A percentile compares a stretch with the other conserved stretches of the same genome.
Evolutionary conservation across 148 eudicot genomes (phyloP).

Genomic region (Arbutus unedo): DNA sequence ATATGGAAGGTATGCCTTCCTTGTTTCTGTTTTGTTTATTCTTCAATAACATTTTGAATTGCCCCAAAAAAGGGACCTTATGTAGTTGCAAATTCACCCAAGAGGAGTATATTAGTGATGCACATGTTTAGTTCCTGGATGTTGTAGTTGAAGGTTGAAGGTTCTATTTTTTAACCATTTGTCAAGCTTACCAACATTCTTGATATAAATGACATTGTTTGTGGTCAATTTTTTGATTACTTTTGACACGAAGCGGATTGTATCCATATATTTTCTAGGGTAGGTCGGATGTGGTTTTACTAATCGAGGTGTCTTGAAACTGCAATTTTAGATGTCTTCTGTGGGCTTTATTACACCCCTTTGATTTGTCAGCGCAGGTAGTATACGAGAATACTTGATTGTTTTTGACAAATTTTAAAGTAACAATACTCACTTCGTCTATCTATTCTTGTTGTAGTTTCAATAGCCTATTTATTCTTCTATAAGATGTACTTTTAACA

Average conservation of each 20-base stretch:
- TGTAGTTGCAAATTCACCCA: too few relatives aligned
- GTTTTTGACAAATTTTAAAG: background rate
- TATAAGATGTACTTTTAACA: background rate
- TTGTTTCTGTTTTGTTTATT: background rate
- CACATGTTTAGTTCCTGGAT: too few relatives aligned
- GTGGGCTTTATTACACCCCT: background rate
- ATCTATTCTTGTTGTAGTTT: background rate
- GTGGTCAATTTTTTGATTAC: background rate
- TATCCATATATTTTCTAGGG: background rate
- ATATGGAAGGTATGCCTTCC: background rate
- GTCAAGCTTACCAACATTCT: too few relatives aligned
- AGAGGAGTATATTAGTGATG: too few relatives aligned
- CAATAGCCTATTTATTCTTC: background rate
- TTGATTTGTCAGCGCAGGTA: background rate
- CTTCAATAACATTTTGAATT: background rate
- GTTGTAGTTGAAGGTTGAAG: too few relatives aligned
- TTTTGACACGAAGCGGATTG: background rate
- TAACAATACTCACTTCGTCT: background rate
- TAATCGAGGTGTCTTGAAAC: background rate
- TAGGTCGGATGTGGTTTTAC: background rate
- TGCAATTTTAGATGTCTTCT: background rate
- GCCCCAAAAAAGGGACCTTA: too few relatives aligned
- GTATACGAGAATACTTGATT: background rate
- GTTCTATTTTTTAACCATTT: too few relatives aligned
- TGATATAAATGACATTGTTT: too few relatives aligned